Conservation (phyloP, 2,329 filamentous ascomycete species). For the Colletotrichum cereale region DNA sequence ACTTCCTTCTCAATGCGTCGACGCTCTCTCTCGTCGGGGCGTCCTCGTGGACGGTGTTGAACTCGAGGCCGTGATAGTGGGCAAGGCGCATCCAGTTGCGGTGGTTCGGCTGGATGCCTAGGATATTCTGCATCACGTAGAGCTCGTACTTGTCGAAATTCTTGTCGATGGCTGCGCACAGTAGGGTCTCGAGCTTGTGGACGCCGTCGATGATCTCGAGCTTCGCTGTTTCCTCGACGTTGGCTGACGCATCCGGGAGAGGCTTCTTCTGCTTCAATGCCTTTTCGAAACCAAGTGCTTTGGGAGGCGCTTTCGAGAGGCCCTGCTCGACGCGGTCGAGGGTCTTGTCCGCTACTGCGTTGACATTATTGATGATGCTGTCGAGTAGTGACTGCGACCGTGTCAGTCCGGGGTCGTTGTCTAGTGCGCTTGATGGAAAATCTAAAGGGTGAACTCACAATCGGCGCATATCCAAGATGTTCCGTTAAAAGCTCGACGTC, state of each 20-base stretch:
- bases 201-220: conserved; percentile 89
- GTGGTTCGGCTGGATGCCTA: conserved; percentile 77
- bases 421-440: conserved; percentile 14
- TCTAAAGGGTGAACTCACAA: conserved; percentile 69
- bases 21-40: conserved; percentile 73
- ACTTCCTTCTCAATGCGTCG: conserved; percentile 76
- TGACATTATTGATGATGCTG: conserved; percentile 97
- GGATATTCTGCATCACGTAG: conserved; percentile 88
- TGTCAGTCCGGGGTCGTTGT: conserved; percentile 28
- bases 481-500: conserved; percentile 85
- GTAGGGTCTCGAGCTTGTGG: conserved; percentile 84
- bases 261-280: conserved; percentile 42
- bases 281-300: conserved; percentile 80
- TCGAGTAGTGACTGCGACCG: conserved; percentile 84
- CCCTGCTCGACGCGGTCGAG: conserved; percentile 89
- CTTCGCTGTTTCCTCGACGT: conserved; percentile 56
- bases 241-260: conserved; percentile 53
- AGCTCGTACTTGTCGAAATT: conserved; percentile 91
- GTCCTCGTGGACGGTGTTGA: conserved; percentile 47
- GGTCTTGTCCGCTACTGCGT: conserved; percentile 91
- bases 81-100: conserved; percentile 83
- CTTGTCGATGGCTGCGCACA: conserved; percentile 85
- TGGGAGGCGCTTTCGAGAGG: conserved; percentile 79
- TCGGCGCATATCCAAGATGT: conserved; percentile 93
- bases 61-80: conserved; percentile 82